Evolutionary conservation across 164 flowering plant genomes (phyloP).

Genomic region (Protea cynaroides): DNA sequence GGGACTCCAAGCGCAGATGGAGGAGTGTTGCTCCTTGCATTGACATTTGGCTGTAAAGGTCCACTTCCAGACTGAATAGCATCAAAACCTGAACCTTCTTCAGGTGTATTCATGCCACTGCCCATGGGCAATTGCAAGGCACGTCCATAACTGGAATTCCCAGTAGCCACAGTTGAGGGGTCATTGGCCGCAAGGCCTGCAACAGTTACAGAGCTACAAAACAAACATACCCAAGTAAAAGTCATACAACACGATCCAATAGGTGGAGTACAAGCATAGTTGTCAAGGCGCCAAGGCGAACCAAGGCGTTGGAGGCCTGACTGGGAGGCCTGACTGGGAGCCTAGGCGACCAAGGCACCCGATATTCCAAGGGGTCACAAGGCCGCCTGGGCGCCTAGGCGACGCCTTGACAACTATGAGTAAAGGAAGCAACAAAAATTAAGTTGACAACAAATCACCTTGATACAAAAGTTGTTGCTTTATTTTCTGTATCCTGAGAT

Average conservation of each 20-base stretch:
- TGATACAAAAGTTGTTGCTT: constrained; percentile 24
- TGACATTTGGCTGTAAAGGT: constrained; percentile 7
- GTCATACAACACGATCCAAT: neutral
- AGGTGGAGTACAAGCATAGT: neutral
- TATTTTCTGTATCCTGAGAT: constrained; percentile 38
- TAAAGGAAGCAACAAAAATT: neutral
- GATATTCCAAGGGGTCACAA: too few relatives aligned
- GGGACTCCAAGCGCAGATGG: constrained; percentile 20
- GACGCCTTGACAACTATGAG: too few relatives aligned
- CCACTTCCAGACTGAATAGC: constrained; percentile 15
- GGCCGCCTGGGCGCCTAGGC: too few relatives aligned
- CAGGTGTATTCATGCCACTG: constrained; percentile 18
- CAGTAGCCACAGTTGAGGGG: constrained; percentile 23
- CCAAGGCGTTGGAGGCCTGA: too few relatives aligned
- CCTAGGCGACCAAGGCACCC: too few relatives aligned
- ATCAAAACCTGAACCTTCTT: constrained; percentile 16
- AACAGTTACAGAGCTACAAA: constrained; percentile 42
- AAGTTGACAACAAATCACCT: constrained; percentile 27
- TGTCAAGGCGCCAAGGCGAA: too few relatives aligned
- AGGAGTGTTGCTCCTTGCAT: constrained; percentile 11
- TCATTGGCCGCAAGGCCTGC: constrained; percentile 48
- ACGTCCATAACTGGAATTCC: constrained; percentile 18
- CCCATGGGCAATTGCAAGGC: constrained; percentile 16
- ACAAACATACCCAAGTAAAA: neutral
- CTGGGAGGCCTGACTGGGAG: too few relatives aligned